A percentile compares a stretch with the other conserved stretches of the same genome.
Evolutionary conservation across 2,329 filamentous ascomycete species (phyloP).

Genomic region (Phyllachora maydis): DNA sequence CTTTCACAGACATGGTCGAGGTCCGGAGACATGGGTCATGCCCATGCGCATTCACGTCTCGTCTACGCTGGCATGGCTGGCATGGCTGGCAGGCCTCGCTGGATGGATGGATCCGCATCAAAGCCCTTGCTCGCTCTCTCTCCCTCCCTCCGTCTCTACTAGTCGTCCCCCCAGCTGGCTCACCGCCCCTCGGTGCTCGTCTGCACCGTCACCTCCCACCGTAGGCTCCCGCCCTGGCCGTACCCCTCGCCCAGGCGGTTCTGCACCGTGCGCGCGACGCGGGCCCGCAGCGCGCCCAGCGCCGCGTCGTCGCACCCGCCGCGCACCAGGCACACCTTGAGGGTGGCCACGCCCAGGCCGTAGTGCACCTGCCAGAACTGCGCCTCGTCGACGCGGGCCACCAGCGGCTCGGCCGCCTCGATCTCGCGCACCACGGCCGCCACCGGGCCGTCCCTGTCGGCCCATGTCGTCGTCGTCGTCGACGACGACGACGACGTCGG

Average conservation of each 20-base stretch:
- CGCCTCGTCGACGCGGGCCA: conserved; percentile 67
- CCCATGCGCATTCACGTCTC: too few relatives aligned
- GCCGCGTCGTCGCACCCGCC: conserved; percentile 37
- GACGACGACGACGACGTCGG: too few relatives aligned
- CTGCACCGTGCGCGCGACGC: conserved; percentile 59
- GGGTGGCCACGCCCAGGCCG: conserved; percentile 83
- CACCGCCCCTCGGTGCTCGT: conserved; percentile 29
- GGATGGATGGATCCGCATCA: too few relatives aligned
- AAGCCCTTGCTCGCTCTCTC: too few relatives aligned
- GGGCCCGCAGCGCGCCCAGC: conserved; percentile 51
- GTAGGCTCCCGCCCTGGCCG: conserved; percentile 54
- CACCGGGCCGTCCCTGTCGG: conserved; percentile 34
- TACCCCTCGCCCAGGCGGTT: conserved; percentile 79
- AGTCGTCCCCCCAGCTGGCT: too few relatives aligned
- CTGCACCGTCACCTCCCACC: conserved; percentile 89
- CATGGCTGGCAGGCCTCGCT: too few relatives aligned
- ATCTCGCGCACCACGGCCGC: conserved; percentile 69
- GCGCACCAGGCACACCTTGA: conserved; percentile 52
- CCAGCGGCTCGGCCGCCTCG: conserved; percentile 54
- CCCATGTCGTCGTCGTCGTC: too few relatives aligned
- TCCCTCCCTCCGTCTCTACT: too few relatives aligned
- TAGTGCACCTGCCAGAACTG: conserved; percentile 99
- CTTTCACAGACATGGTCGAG: too few relatives aligned
- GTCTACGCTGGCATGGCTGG: too few relatives aligned
- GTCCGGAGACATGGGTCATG: too few relatives aligned